Evolutionary conservation across 2,329 filamentous ascomycete genomes (phyloP).

Genomic region (Raffaelea arxii): DNA sequence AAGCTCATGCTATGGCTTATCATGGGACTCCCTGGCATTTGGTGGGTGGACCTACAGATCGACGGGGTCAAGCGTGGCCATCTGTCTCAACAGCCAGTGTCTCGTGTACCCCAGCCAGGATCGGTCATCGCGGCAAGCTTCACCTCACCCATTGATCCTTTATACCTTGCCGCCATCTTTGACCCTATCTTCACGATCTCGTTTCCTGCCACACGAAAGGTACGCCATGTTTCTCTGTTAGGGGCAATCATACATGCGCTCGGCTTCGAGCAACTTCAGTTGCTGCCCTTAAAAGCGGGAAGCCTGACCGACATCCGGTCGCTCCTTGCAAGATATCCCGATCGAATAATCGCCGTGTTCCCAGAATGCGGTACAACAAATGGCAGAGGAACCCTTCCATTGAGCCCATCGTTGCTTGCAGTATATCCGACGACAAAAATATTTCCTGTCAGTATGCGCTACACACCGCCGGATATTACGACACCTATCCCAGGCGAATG

Average conservation of each 20-base stretch:
- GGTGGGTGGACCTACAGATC: slow-evolving; percentile 98
- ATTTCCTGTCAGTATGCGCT: slow-evolving; percentile 84
- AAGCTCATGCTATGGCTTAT: slow-evolving; percentile 85
- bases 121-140: slow-evolving; percentile 84
- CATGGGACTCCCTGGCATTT: slow-evolving; percentile 81
- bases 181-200: slow-evolving; percentile 87
- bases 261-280: slow-evolving; percentile 30
- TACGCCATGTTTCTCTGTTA: slow-evolving; percentile 68
- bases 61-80: slow-evolving; percentile 93
- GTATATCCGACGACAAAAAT: slow-evolving; percentile 61
- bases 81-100: slow-evolving; percentile 60
- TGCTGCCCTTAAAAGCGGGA: slow-evolving; percentile 16
- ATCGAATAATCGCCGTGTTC: slow-evolving; percentile 74
- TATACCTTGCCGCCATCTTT: slow-evolving; percentile 94
- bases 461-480: slow-evolving; percentile 80
- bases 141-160: slow-evolving; percentile 82
- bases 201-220: slow-evolving; percentile 63
- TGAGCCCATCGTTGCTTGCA: slow-evolving; percentile 67
- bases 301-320: slow-evolving; percentile 50
- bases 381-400: slow-evolving; percentile 76
- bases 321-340: slow-evolving; percentile 58
- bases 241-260: slow-evolving; percentile 68
- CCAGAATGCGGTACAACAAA: slow-evolving; percentile 94
- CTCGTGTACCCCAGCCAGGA: slow-evolving; percentile 67
- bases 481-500: slow-evolving; percentile 76